phyloP scores from a whole-genome alignment of 225 moss, liverwort and hornwort species.

The Neckera pumila region DNA sequence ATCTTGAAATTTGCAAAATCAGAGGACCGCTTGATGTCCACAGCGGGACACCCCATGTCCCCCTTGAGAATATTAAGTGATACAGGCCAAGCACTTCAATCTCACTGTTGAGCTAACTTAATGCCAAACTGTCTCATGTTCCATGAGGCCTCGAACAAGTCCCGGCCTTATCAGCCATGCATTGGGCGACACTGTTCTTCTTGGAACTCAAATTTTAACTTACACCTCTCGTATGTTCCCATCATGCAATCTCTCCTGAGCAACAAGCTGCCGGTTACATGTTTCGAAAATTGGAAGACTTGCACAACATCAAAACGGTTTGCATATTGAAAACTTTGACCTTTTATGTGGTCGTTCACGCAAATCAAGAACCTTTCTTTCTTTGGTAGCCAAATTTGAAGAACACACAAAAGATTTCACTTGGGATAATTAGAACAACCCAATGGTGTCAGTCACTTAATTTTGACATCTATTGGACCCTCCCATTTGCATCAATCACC shows the following conservation, averaged over 20 bases:
- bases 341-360: rapidly evolving
- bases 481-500: too few species aligned
- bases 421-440: too few species aligned
- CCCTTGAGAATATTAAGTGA: neutral
- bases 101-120: neutral
- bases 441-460: too few species aligned
- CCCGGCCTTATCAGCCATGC: neutral
- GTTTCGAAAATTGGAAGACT: neutral
- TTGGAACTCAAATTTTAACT: neutral
- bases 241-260: neutral
- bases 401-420: neutral
- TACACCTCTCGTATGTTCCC: neutral
- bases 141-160: neutral
- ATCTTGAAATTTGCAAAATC: neutral
- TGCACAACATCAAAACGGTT: neutral
- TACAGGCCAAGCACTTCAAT: neutral
- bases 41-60: neutral
- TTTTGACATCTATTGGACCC: too few species aligned
- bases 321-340: neutral
- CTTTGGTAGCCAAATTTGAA: neutral
- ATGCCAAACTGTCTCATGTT: neutral
- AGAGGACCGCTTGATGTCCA: neutral
- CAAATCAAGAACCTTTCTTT: neutral
- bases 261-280: neutral
- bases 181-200: neutral